Conservation (phyloP, 345 rosid genomes). For the Salix caprea region DNA sequence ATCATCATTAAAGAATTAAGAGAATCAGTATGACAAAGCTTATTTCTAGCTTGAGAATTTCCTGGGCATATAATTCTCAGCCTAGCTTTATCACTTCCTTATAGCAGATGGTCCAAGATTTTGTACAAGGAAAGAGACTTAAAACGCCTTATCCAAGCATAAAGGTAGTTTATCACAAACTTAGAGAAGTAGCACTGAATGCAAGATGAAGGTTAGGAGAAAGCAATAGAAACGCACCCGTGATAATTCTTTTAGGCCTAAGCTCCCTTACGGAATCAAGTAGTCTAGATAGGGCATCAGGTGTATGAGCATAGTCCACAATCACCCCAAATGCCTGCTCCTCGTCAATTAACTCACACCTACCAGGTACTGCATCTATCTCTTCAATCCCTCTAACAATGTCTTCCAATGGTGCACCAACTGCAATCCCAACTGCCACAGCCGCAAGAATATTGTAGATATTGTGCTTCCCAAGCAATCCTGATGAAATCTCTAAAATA, state of each 20-base stretch:
- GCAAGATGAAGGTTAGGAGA: background rate
- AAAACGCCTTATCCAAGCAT: background rate
- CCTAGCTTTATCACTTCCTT: background rate
- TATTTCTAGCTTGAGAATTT: background rate
- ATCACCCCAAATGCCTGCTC: constrained; percentile 94
- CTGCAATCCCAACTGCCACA: constrained; percentile 91
- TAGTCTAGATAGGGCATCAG: constrained; percentile 76
- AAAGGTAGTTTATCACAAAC: background rate
- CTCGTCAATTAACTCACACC: constrained; percentile 90
- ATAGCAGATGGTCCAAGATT: background rate
- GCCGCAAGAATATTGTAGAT: constrained; percentile 89
- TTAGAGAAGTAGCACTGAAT: background rate
- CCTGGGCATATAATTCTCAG: background rate
- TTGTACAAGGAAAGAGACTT: background rate
- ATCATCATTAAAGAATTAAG: background rate
- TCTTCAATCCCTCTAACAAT: constrained; percentile 94
- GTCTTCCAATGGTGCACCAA: constrained; percentile 90
- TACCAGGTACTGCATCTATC: constrained; percentile 90
- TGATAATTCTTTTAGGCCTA: constrained; percentile 72
- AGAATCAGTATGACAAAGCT: background rate
- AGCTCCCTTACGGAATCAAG: constrained; percentile 90
- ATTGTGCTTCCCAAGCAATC: constrained; percentile 79
- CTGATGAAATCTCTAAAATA: constrained; percentile 84
- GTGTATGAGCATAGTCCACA: constrained; percentile 80
- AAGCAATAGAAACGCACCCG: constrained; percentile 48